Conservation (phyloP, 768 basidiomycete species). For the Boletus pseudo-olivaceus region DNA sequence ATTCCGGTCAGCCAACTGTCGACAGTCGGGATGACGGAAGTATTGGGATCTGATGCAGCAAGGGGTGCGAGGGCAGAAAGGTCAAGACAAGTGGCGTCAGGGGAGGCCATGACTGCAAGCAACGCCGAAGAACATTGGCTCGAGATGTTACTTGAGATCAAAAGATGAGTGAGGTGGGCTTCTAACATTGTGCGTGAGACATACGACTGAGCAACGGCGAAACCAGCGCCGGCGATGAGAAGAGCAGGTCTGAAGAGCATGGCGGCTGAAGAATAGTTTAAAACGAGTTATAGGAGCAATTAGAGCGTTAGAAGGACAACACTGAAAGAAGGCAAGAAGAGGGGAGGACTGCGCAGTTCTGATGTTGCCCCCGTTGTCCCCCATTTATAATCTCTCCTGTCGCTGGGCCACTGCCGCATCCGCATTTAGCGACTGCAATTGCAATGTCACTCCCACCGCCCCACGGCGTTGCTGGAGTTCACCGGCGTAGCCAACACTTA, state of each 20-base stretch:
- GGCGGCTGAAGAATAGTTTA: neutral
- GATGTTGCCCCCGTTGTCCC: neutral
- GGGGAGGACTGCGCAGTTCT: constrained; percentile 9
- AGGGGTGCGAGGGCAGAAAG: constrained; percentile 32
- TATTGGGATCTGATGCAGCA: constrained; percentile 20
- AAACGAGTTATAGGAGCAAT: neutral
- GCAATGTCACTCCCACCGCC: neutral
- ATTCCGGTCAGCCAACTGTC: constrained; percentile 59
- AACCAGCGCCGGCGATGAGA: constrained; percentile 33
- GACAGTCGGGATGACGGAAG: constrained; percentile 41
- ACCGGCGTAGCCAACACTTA: neutral
- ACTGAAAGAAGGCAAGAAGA: neutral
- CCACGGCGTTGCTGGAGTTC: neutral
- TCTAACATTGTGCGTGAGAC: constrained; percentile 12
- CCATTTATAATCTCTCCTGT: constrained; percentile 14
- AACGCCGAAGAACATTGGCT: constrained; percentile 48
- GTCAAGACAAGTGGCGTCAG: constrained; percentile 40
- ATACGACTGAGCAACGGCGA: constrained; percentile 45
- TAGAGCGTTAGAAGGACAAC: neutral
- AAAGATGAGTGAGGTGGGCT: neutral
- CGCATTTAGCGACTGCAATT: neutral
- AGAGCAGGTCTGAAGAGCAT: constrained; percentile 28
- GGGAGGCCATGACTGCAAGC: constrained; percentile 37
- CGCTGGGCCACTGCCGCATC: neutral
- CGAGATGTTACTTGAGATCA: constrained; percentile 1